A percentile compares a stretch with the other conserved stretches of the same genome.
These are phyloP conservation scores for Wickerhamiella qilinensis DNA, from an alignment of 805 yeast genomes.

Conservation along the genomic window DNA sequence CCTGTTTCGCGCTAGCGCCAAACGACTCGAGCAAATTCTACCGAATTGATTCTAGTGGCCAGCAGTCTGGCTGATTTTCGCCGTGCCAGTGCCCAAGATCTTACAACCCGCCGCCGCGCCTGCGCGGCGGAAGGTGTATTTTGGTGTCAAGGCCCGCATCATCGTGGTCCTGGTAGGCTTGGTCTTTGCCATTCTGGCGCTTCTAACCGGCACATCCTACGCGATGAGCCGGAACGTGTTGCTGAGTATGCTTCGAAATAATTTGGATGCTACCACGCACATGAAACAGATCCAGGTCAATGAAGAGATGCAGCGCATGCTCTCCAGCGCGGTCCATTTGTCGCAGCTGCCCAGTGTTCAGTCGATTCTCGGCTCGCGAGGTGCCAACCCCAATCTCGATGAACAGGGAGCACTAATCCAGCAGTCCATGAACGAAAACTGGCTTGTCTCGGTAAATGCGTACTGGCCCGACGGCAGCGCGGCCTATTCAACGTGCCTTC, in stretches of 20 bases:
- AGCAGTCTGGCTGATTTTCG: no score
- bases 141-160: slow-evolving; percentile 1
- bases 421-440: background rate
- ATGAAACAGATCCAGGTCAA: slow-evolving; percentile 12
- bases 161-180: background rate
- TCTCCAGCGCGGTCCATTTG: slow-evolving; percentile 6
- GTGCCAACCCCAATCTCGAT: background rate
- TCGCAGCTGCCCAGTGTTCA: slow-evolving; percentile 9
- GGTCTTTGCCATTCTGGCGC: background rate
- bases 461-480: background rate
- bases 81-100: no score
- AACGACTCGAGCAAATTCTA: no score
- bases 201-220: background rate
- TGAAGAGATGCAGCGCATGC: slow-evolving; percentile 8
- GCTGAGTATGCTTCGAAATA: slow-evolving; percentile 23
- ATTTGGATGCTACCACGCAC: slow-evolving; percentile 12
- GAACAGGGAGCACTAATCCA: slow-evolving; percentile 1
- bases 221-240: slow-evolving; percentile 12
- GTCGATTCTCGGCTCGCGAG: slow-evolving; percentile 4
- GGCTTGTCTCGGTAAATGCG: background rate
- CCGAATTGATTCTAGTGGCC: no score
- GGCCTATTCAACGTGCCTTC: background rate
- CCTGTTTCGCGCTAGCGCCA: no score
- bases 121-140: background rate
- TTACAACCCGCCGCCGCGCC: no score